These are phyloP conservation scores for Fraxinus cuspidata DNA, from an alignment of 257 asterid species.

Conservation along the genomic window DNA sequence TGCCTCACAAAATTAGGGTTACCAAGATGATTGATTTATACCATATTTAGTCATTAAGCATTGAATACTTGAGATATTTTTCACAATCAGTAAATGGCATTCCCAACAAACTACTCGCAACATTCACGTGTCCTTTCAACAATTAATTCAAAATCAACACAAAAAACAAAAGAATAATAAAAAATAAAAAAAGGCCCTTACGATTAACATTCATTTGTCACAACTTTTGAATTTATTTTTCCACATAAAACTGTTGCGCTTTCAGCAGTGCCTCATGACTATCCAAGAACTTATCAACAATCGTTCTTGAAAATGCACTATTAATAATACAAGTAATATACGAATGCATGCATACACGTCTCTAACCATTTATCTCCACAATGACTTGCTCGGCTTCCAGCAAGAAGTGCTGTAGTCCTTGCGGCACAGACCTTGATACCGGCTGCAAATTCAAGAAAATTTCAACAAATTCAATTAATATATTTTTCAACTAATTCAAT, in stretches of 20 bases:
- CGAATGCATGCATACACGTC: not conserved
- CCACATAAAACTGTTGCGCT: not conserved
- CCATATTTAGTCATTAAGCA: not conserved
- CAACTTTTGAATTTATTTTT: not conserved
- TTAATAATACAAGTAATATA: not conserved
- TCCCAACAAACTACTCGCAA: not conserved
- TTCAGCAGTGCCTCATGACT: not conserved
- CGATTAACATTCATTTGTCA: not conserved
- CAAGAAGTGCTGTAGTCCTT: constrained; percentile 60
- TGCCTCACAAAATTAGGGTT: not conserved
- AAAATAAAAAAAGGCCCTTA: not conserved
- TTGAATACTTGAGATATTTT: not conserved
- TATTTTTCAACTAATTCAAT: not conserved
- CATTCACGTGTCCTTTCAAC: not conserved
- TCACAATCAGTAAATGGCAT: not conserved
- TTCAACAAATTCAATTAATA: not conserved
- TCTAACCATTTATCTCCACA: constrained; percentile 55
- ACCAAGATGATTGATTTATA: not conserved
- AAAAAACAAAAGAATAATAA: too few species aligned
- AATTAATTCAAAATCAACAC: not conserved
- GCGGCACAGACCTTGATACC: constrained; percentile 64
- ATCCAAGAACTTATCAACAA: too few species aligned
- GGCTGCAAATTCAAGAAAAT: constrained; percentile 45
- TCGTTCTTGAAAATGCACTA: not conserved
- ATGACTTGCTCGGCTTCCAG: constrained; percentile 66